Evolutionary conservation across 1,284 basidiomycete species (phyloP), one percentile per base, ranked within the genome.

Genomic region (Pholiota adiposa): DNA sequence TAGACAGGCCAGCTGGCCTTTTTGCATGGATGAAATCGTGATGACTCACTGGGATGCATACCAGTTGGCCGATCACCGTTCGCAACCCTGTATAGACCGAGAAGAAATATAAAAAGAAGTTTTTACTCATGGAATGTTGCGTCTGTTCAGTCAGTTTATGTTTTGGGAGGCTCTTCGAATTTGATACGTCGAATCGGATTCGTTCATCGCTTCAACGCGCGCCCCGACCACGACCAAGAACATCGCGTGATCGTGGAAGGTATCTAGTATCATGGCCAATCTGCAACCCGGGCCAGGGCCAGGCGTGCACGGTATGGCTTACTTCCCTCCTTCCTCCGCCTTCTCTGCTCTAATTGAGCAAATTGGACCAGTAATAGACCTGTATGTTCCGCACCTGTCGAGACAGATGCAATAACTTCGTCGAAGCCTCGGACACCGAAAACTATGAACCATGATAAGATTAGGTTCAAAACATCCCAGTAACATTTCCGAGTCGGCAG

Each of bases 1-100:
- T 92, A 82, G 23, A 46, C 23, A 16, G 16, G 12, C 7, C n/a
- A n/a, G n/a, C n/a, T n/a, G 44, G 44, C 18, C 21, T 46, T 2
- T 46, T 12, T 16, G 44, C 12, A 11, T 25, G 44, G 44, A 46
- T 2, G 43, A 16, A 8, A 44, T 16, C 21, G 23, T 7, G 43
- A 21, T 25, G 21, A 11, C 5, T 31, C 29, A 5, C 29, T 31
- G 29, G 29, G 29, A 31, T 31, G 29, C 40, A 27, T 14, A 9
- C 21, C 23, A 27, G 25, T 46, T 46, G 12, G 23, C 23, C 44
- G 23, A 16, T 27, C 12, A 27, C 12, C 16, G 7, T 11, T 27
- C 11, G 5, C 29, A 5, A 4, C 12, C 14, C 4, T 25, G 11
- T 27, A 46, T 46, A 46, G 11, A 23, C 4, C 44, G 21, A 46